Evolutionary conservation across 805 yeast species (phyloP), one percentile per base, ranked within the genome.

Genomic region (Wickerhamomyces hampshirensis): DNA sequence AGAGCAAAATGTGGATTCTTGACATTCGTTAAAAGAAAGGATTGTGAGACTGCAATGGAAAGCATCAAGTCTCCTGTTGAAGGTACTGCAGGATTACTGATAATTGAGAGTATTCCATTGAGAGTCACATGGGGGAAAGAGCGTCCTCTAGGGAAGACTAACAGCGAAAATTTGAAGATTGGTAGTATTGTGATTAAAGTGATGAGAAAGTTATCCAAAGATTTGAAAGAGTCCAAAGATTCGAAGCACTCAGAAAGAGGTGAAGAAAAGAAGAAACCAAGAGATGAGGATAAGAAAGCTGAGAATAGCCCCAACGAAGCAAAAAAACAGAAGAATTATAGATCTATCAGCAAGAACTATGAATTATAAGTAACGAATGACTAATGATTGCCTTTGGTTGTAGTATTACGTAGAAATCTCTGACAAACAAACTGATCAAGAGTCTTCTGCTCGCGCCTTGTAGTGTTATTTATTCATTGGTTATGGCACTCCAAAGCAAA

Each of bases 1-100:
- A 59, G 64, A 17, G 80, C 88, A 2, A 63, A 71, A 37, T 73
- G 82, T 51, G 95, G 85, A 5, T 83, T 66, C 51, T 61, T 84
- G 3, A 66, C 71, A n/a, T 84, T 75, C 49, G 47, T 55, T 5
- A 60, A 64, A 4, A 56, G 82, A 31, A 43, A 51, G 3, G 59
- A 66, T 3, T 89, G 91, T 1, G 80, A 77, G 34, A 12, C 12
- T 1, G 52, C 51, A 14, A 65, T 65, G 4, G 49, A 56, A 2
- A 60, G 71, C 1, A 35, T 46, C 6, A 34, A 33, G 19, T 36
- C 34, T 28, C 30, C 30, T 12, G 43, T 31, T 29, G 36, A 26
- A 27, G 40, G 32, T 23, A 42, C 28, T 14, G 68, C 73, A 1
- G 62, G 62, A 4, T 26, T 62, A 6, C 34, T 69, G 9, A 35